Conservation (phyloP, 495 filamentous ascomycete genomes). For the Glonium stellatum region DNA sequence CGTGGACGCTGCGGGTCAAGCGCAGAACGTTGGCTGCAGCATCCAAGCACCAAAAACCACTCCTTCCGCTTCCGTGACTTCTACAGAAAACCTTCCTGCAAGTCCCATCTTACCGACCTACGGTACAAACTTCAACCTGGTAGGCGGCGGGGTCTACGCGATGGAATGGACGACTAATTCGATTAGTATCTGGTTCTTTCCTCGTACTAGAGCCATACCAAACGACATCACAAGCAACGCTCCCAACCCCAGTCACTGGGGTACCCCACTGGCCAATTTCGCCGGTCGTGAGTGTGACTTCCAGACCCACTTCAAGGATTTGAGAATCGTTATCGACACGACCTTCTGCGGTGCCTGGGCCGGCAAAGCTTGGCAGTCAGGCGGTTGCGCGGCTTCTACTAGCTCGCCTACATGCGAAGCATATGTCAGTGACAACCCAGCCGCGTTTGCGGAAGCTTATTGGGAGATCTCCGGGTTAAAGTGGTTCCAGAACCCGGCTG, state of each 20-base stretch:
- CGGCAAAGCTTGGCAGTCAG: constrained; percentile 14
- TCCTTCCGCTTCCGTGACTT: not conserved
- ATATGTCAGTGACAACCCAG: constrained; percentile 31
- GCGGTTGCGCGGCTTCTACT: constrained; percentile 16
- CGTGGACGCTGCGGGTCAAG: constrained; percentile 17
- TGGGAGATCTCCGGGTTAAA: constrained; percentile 28
- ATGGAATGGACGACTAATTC: constrained; percentile 20
- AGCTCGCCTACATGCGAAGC: constrained; percentile 27
- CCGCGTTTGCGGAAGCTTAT: constrained; percentile 30
- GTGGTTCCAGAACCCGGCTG: not conserved
- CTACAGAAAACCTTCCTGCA: not conserved
- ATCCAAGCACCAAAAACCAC: constrained; percentile 9
- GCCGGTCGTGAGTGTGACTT: constrained; percentile 53
- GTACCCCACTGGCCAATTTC: constrained; percentile 38
- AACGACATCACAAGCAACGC: not conserved
- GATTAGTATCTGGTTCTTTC: constrained; percentile 28
- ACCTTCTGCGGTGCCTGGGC: constrained; percentile 65
- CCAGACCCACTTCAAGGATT: constrained; percentile 51
- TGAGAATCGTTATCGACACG: constrained; percentile 62
- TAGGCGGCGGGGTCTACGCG: constrained; percentile 30
- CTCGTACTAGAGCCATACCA: constrained; percentile 7
- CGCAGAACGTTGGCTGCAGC: constrained; percentile 16
- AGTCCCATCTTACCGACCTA: constrained; percentile 35
- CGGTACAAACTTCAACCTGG: constrained; percentile 38
- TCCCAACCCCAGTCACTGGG: constrained; percentile 17